Percentiles rank a stretch among this genome's conserved stretches.
These are phyloP conservation scores for Diaporthe sp. DNA, from an alignment of 2,329 filamentous ascomycete genomes.

Conservation along the genomic window DNA sequence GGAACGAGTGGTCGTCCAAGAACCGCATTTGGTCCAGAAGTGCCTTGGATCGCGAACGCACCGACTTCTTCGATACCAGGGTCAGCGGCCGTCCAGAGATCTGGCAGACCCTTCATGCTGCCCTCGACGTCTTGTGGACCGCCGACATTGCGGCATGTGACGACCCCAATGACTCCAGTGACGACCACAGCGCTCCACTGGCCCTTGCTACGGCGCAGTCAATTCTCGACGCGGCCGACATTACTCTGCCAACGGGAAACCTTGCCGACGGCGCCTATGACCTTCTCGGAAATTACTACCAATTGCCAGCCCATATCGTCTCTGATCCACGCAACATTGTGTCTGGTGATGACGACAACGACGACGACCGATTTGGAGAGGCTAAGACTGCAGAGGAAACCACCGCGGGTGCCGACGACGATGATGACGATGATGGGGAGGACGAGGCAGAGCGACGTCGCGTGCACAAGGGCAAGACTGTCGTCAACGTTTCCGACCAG, in stretches of 20 bases:
- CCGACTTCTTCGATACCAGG: conserved; percentile 91
- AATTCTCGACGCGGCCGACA: conserved; percentile 82
- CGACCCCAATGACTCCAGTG: conserved; percentile 40
- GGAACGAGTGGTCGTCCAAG: conserved; percentile 75
- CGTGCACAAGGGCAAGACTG: conserved; percentile 68
- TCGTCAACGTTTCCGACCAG: conserved; percentile 60
- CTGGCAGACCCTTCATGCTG: conserved; percentile 81
- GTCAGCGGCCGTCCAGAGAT: conserved; percentile 83
- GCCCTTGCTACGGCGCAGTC: conserved; percentile 79
- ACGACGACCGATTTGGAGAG: conserved; percentile 8
- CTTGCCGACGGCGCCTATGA: conserved; percentile 81
- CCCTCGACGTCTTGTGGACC: conserved; percentile 77
- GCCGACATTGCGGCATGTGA: conserved; percentile 53
- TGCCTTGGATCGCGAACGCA: conserved; percentile 78
- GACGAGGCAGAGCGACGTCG: conserved; percentile 48
- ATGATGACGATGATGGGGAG: conserved; percentile 44
- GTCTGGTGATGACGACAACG: conserved; percentile 44
- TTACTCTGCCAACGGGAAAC: conserved; percentile 81
- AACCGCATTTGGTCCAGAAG: conserved; percentile 77
- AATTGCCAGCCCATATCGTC: conserved; percentile 77
- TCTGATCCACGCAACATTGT: conserved; percentile 74
- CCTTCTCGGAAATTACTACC: conserved; percentile 77
- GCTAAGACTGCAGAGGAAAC: conserved; percentile 45
- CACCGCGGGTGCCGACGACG: conserved; percentile 46
- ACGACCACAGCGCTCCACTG: conserved; percentile 53